Conservation (phyloP, 2,329 filamentous ascomycete species). For the Penicillium capsulatum region DNA sequence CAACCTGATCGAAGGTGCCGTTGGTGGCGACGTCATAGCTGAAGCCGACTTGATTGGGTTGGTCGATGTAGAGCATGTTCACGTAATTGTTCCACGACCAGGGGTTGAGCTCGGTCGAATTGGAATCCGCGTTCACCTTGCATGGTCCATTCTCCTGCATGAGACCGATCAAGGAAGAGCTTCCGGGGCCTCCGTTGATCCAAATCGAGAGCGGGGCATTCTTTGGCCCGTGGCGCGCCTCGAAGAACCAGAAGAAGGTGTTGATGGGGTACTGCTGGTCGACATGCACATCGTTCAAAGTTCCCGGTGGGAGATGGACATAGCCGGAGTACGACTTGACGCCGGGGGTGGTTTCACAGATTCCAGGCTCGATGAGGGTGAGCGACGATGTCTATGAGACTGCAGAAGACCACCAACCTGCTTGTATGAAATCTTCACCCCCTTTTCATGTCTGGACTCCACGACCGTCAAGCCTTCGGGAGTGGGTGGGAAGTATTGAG, state of each 20-base stretch:
- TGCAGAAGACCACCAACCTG: constrained; percentile 30
- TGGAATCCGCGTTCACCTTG: constrained; percentile 49
- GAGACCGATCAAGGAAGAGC: constrained; percentile 55
- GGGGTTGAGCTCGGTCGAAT: constrained; percentile 51
- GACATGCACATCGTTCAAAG: constrained; percentile 37
- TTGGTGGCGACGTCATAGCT: constrained; percentile 49
- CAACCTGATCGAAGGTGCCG: constrained; percentile 35
- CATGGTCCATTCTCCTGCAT: constrained; percentile 53
- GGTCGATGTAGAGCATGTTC: constrained; percentile 68
- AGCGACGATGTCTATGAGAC: background rate
- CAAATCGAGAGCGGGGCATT: constrained; percentile 58
- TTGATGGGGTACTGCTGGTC: constrained; percentile 56
- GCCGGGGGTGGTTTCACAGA: constrained; percentile 56
- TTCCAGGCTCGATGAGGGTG: constrained; percentile 32
- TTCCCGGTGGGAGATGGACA: constrained; percentile 52
- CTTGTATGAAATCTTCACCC: constrained; percentile 46
- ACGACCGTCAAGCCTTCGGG: constrained; percentile 41
- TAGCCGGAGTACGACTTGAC: constrained; percentile 59
- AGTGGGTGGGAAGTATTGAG: constrained; percentile 41
- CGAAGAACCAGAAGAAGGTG: constrained; percentile 65
- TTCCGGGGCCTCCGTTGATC: constrained; percentile 60
- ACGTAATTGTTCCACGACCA: constrained; percentile 61
- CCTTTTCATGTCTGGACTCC: constrained; percentile 42
- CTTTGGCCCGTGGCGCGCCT: constrained; percentile 50
- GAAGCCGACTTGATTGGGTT: constrained; percentile 59